These are phyloP conservation scores for Phoma sp. DNA, from an alignment of 2,329 filamentous ascomycete genomes.

Conservation along the genomic window DNA sequence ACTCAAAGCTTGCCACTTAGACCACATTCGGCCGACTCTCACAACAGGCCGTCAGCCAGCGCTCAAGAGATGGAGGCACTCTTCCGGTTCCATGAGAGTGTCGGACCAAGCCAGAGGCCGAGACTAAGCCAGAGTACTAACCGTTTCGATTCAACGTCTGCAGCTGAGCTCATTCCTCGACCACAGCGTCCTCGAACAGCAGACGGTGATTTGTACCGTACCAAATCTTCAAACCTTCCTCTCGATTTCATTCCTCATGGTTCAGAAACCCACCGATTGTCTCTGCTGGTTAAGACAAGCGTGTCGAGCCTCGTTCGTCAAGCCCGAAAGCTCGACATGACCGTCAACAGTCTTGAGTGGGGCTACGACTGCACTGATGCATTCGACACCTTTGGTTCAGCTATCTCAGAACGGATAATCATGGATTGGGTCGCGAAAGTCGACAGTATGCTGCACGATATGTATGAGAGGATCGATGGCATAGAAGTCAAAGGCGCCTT, in stretches of 20 bases:
- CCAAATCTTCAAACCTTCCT: conserved; percentile 46
- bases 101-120: neutral
- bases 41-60: neutral
- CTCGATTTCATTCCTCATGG: conserved; percentile 47
- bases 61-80: conserved; percentile 3
- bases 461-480: conserved; percentile 13
- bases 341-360: conserved; percentile 29
- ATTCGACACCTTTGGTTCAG: conserved; percentile 19
- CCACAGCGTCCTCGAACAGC: conserved; percentile 1
- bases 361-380: conserved; percentile 13
- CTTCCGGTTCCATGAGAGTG: conserved; percentile 1
- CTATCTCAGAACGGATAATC: conserved; percentile 9
- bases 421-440: conserved; percentile 23
- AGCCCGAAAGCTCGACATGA: conserved; percentile 28
- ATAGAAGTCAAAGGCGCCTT: conserved; percentile 19
- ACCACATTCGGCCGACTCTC: neutral
- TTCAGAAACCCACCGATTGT: conserved; percentile 32
- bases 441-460: conserved; percentile 19
- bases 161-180: neutral
- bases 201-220: conserved; percentile 27
- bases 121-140: neutral
- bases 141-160: neutral
- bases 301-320: conserved; percentile 9
- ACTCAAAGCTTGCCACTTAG: neutral
- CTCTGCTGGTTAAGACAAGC: conserved; percentile 6